Evolutionary conservation across 129 eudicot species (phyloP), one percentile per base, ranked within the genome.

Genomic region (Artemisia argyi): DNA sequence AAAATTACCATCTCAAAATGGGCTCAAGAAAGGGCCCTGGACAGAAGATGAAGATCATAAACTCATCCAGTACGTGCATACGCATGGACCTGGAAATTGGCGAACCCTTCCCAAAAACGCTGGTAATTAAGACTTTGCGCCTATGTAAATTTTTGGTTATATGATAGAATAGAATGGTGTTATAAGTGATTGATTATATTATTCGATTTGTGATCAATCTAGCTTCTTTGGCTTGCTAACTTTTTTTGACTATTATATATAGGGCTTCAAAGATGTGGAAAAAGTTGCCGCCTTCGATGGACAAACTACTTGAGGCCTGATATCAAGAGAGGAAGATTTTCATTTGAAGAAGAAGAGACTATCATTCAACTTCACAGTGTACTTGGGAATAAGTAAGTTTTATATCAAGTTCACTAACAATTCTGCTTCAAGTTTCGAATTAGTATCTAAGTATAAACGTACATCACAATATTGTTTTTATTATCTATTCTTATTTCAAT

Each of bases 11-110:
- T 77, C 82, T 71, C 77, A 84, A 68, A 74, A 64, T 76, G 93
- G 93, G 26, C 78, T 87, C 44, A 87, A 87, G 78, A 87, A 87
- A 79, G 92, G 93, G 74, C 93, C 93, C 32, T 87, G 93, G 93
- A 82, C 93, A n/a, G 83, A 70, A 60, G 93, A 87, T 39, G 93
- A 87, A 39, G 93, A 87, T 74, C 54, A 22, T 15, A 87, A 87
- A 73, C 93, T 87, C 83, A 74, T 73, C 48, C 87, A 82, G 14
- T 71, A 82, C 64, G 77, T 87, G 50, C 75, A 74, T 61, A 57
- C 35, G 3, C 75, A 87, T 63, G 93, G 93, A 28, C 87, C 93
- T 18, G 85, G 93, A 5, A 84, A 82, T 68, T 87, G 93, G 93
- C 81, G 93, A 79, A 76, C 61, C 28, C 85, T 87, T 19, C 89